Evolutionary conservation across 108 stramenopile genomes (phyloP).

Genomic region (Mediolabrus comicus): DNA sequence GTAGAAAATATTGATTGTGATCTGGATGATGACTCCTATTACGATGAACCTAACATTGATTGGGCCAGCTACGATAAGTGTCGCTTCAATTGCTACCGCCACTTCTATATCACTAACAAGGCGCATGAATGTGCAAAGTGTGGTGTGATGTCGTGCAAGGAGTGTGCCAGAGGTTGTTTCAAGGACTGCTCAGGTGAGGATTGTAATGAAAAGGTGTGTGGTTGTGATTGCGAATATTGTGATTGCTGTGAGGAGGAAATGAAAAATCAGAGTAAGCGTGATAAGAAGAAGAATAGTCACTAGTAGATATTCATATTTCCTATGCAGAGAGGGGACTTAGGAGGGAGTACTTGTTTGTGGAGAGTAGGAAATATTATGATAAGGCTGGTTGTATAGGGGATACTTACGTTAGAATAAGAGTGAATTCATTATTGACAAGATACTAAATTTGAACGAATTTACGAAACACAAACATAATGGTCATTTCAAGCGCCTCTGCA

Average conservation of each 20-base stretch:
- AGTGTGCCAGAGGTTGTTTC: neutral
- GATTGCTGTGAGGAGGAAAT: neutral
- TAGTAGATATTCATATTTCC: too few relatives aligned
- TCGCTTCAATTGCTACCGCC: neutral
- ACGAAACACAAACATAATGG: too few relatives aligned
- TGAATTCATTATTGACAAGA: too few relatives aligned
- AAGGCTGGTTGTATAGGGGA: too few relatives aligned
- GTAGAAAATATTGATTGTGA: neutral
- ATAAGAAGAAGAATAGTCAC: neutral
- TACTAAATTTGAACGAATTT: too few relatives aligned
- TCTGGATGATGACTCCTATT: neutral
- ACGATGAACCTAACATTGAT: neutral
- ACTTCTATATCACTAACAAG: neutral
- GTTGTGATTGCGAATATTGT: neutral
- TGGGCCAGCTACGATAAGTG: neutral
- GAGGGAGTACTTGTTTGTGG: too few relatives aligned
- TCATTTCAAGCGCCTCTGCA: too few relatives aligned
- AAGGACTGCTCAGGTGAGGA: neutral
- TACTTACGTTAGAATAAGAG: too few relatives aligned
- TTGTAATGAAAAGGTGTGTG: neutral
- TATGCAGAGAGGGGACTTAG: too few relatives aligned
- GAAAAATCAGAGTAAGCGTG: neutral
- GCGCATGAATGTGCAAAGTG: neutral
- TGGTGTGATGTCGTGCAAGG: neutral
- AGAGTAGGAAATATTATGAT: too few relatives aligned